Evolutionary conservation across 2,329 filamentous ascomycete species (phyloP).

Genomic region (Pezicula rhizophila): DNA sequence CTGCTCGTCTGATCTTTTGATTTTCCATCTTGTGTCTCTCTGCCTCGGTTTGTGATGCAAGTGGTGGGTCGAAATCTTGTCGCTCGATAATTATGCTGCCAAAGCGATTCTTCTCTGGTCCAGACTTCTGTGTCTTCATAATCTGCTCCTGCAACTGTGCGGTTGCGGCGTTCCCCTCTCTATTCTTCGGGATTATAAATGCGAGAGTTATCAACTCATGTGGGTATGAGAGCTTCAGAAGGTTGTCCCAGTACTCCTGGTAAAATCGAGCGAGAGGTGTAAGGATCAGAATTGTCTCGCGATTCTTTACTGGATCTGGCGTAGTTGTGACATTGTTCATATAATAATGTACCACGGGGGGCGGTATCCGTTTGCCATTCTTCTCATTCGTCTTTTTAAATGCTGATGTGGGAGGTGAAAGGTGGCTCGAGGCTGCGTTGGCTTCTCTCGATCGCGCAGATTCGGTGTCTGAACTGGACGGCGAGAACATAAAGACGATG

Average conservation of each 20-base stretch:
- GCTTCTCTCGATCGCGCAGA: conserved; percentile 43
- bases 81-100: conserved; percentile 89
- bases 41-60: conserved; percentile 74
- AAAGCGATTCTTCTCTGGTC: conserved; percentile 76
- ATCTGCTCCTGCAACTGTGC: conserved; percentile 78
- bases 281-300: conserved; percentile 83
- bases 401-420: conserved; percentile 69
- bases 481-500: conserved; percentile 55
- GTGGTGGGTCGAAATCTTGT: conserved; percentile 84
- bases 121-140: conserved; percentile 71
- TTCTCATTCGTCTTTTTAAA: conserved; percentile 62
- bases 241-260: conserved; percentile 90
- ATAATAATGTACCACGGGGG: conserved; percentile 86
- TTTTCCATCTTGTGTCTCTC: conserved; percentile 89
- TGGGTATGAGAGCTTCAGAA: conserved; percentile 77
- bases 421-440: conserved; percentile 58
- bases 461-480: conserved; percentile 41
- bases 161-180: conserved; percentile 84
- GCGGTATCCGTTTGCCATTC: conserved; percentile 53
- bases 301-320: conserved; percentile 65
- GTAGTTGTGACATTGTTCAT: conserved; percentile 93
- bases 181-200: conserved; percentile 92
- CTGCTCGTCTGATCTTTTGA: conserved; percentile 77
- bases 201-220: conserved; percentile 92
- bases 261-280: conserved; percentile 94